phyloP scores from a whole-genome alignment of 140 eudicot genomes.

The Ambrosia hybrid region DNA sequence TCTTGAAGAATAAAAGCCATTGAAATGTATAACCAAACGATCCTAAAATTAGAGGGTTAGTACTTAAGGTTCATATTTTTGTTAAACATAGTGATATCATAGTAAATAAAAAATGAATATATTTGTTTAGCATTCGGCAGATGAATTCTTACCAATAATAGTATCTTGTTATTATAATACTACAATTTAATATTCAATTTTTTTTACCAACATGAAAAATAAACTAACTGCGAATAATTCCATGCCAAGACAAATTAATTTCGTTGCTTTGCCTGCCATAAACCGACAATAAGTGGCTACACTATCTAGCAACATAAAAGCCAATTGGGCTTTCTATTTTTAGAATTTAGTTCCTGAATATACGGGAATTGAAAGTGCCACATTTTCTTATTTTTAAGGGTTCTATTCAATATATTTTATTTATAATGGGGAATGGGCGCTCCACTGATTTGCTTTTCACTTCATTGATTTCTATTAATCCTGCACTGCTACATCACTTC shows the following conservation, averaged over 20 bases:
- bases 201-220: not conserved
- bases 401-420: not conserved
- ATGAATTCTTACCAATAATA: not conserved
- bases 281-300: conserved; percentile 25
- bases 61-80: too few relatives aligned
- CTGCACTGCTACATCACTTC: too few relatives aligned
- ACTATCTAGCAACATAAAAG: conserved; percentile 1
- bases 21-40: too few relatives aligned
- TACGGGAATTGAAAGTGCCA: conserved; percentile 9
- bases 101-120: not conserved
- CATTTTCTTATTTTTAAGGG: not conserved
- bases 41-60: too few relatives aligned
- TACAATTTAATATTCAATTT: not conserved
- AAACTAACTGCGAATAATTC: not conserved
- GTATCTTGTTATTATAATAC: not conserved
- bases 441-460: too few relatives aligned
- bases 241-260: conserved; percentile 15
- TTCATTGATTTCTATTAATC: too few relatives aligned
- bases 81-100: not conserved
- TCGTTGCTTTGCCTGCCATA: conserved; percentile 33
- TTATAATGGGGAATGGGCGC: too few relatives aligned
- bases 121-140: not conserved
- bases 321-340: conserved; percentile 24
- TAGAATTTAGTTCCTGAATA: conserved; percentile 35
- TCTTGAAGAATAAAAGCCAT: too few relatives aligned